phyloP scores from a whole-genome alignment of 2,329 filamentous ascomycete species.

The Phialophora verrucosa region DNA sequence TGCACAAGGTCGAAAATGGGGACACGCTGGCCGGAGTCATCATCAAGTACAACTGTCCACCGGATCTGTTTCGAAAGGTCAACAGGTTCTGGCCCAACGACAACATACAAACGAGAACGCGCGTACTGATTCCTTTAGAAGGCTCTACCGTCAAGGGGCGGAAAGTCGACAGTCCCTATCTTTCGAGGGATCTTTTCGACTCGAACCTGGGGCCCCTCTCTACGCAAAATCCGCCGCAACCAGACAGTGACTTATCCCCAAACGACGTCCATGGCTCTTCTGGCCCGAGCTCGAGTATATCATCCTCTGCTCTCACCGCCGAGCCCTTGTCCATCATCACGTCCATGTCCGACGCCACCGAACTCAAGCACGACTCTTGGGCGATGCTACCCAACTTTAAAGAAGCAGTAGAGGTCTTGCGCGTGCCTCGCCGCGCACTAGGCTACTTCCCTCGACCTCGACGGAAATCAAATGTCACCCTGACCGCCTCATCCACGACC shows the following conservation, averaged over 20 bases:
- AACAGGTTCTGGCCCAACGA: slow-evolving; percentile 97
- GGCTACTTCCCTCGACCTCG: slow-evolving; percentile 91
- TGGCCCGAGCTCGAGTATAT: slow-evolving; percentile 8
- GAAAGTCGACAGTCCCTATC: slow-evolving; percentile 39
- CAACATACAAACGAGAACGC: slow-evolving; percentile 81
- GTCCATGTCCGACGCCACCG: slow-evolving; percentile 56
- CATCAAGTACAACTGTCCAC: slow-evolving; percentile 85
- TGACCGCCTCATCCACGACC: slow-evolving; percentile 59
- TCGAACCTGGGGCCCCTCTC: slow-evolving; percentile 15
- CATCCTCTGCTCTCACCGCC: slow-evolving; percentile 20
- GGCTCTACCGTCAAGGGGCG: slow-evolving; percentile 74
- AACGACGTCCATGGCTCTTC: slow-evolving; percentile 13
- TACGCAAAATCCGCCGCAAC: not conserved
- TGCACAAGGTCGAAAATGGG: slow-evolving; percentile 79
- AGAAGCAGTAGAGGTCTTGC: slow-evolving; percentile 80
- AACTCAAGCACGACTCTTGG: slow-evolving; percentile 90
- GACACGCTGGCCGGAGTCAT: slow-evolving; percentile 93
- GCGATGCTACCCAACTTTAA: slow-evolving; percentile 75
- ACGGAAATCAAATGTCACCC: slow-evolving; percentile 75
- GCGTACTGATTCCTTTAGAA: slow-evolving; percentile 84
- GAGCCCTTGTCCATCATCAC: slow-evolving; percentile 29
- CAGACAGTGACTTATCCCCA: not conserved
- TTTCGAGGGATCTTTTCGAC: slow-evolving; percentile 31
- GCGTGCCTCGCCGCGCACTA: slow-evolving; percentile 77
- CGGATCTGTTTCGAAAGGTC: slow-evolving; percentile 80